phyloP scores from a whole-genome alignment of 2,329 filamentous ascomycete genomes.

The Calonectria pauciramosa region DNA sequence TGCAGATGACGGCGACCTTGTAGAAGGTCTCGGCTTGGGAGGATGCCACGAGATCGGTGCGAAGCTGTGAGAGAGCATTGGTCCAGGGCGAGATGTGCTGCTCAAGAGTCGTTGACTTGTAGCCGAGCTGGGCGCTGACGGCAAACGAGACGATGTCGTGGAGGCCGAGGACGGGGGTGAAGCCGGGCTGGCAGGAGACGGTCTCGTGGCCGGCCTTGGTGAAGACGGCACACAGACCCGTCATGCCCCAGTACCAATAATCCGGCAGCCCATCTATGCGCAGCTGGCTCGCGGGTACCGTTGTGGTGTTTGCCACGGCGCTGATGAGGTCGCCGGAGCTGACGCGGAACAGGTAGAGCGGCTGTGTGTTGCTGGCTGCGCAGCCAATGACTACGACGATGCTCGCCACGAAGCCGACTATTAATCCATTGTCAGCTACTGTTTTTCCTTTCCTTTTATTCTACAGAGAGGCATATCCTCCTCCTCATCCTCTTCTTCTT shows the following conservation, averaged over 20 bases:
- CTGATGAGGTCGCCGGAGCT: constrained; percentile 27
- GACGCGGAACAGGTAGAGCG: constrained; percentile 34
- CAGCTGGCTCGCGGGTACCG: constrained; percentile 11
- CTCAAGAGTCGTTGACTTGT: background rate
- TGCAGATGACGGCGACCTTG: constrained; percentile 25
- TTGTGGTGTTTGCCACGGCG: constrained; percentile 26
- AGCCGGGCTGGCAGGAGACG: constrained; percentile 21
- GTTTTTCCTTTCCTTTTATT: background rate
- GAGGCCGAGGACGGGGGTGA: constrained; percentile 26
- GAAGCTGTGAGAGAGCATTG: constrained; percentile 21
- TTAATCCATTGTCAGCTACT: background rate
- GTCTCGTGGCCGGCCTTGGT: background rate
- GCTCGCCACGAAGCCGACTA: constrained; percentile 31
- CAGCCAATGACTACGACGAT: constrained; percentile 29
- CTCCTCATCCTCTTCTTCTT: background rate
- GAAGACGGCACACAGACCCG: constrained; percentile 25
- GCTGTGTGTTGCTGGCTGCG: constrained; percentile 21
- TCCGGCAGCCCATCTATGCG: constrained; percentile 25
- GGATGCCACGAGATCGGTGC: constrained; percentile 13
- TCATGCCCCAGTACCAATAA: constrained; percentile 36
- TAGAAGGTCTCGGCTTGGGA: constrained; percentile 17
- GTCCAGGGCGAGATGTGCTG: constrained; percentile 25
- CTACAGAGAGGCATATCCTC: background rate
- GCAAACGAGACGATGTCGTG: constrained; percentile 27
- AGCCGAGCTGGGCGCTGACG: constrained; percentile 6